phyloP scores from a whole-genome alignment of 768 basidiomycete species.

The Mycena chlorophos region DNA sequence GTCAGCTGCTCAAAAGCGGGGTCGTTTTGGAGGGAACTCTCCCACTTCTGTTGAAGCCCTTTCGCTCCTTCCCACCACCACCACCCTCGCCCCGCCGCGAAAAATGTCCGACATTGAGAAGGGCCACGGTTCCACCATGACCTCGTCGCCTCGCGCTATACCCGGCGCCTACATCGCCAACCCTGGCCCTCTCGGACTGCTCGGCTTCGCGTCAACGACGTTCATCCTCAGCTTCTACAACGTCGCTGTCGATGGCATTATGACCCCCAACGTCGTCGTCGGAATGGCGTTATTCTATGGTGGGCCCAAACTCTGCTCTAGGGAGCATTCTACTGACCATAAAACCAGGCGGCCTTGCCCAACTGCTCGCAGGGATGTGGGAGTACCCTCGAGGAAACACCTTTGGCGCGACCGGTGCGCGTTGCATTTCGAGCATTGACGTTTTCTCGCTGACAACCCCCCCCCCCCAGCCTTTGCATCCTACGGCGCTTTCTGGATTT shows the following conservation, averaged over 20 bases:
- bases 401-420: slow-evolving; percentile 73
- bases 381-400: slow-evolving; percentile 69
- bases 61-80: background rate
- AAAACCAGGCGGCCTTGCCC: slow-evolving; percentile 81
- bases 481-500: slow-evolving; percentile 89
- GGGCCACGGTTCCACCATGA: slow-evolving; percentile 31
- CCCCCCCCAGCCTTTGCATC: slow-evolving; percentile 64
- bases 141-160: slow-evolving; percentile 28
- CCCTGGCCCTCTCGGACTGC: slow-evolving; percentile 70
- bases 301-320: too few species aligned
- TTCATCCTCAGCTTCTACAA: slow-evolving; percentile 80
- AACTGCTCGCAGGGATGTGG: slow-evolving; percentile 91
- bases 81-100: background rate
- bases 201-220: slow-evolving; percentile 83
- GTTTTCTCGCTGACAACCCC: background rate
- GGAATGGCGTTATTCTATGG: slow-evolving; percentile 88
- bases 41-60: background rate
- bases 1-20: too few species aligned
- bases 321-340: too few species aligned
- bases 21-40: background rate
- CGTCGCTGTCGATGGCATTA: slow-evolving; percentile 52
- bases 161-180: slow-evolving; percentile 49
- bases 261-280: slow-evolving; percentile 66
- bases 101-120: slow-evolving; percentile 38
- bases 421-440: slow-evolving; percentile 48